phyloP scores from a whole-genome alignment of 2,329 filamentous ascomycete genomes.

The Lizonia empirigonia region DNA sequence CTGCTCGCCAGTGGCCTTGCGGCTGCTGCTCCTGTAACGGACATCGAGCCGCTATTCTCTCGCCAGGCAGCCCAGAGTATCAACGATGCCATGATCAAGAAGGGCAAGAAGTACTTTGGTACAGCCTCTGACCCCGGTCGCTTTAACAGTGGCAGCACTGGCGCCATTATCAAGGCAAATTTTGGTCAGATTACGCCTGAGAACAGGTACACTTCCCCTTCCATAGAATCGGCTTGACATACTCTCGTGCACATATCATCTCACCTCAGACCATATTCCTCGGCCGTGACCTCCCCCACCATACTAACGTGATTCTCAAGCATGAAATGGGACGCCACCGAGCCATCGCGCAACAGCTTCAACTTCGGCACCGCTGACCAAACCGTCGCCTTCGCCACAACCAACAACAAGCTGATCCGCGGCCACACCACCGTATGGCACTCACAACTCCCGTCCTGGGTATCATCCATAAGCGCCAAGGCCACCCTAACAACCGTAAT shows the following conservation, averaged over 20 bases:
- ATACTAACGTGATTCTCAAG: slow-evolving; percentile 41
- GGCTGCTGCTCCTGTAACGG: slow-evolving; percentile 34
- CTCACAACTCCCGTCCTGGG: slow-evolving; percentile 60
- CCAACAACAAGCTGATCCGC: slow-evolving; percentile 65
- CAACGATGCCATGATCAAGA: slow-evolving; percentile 62
- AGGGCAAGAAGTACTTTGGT: slow-evolving; percentile 72
- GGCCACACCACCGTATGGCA: slow-evolving; percentile 73
- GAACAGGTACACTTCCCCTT: slow-evolving; percentile 57
- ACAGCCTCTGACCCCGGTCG: slow-evolving; percentile 62
- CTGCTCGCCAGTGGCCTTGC: slow-evolving; percentile 38
- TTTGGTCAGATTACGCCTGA: slow-evolving; percentile 71
- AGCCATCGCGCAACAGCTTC: slow-evolving; percentile 50
- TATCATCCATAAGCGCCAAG: slow-evolving; percentile 61
- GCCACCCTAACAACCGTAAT: slow-evolving; percentile 62
- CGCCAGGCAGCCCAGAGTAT: slow-evolving; percentile 55
- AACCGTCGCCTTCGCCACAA: slow-evolving; percentile 61
- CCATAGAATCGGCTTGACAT: too few relatives aligned
- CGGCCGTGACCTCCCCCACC: too few relatives aligned
- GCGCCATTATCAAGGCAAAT: slow-evolving; percentile 64
- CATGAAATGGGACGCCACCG: slow-evolving; percentile 71
- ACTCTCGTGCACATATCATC: too few relatives aligned
- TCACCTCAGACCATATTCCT: too few relatives aligned
- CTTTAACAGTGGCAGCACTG: slow-evolving; percentile 58
- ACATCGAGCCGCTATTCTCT: slow-evolving; percentile 37
- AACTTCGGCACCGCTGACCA: slow-evolving; percentile 64